Conservation (phyloP, 345 rosid genomes). For the Tarenaya hassleriana region DNA sequence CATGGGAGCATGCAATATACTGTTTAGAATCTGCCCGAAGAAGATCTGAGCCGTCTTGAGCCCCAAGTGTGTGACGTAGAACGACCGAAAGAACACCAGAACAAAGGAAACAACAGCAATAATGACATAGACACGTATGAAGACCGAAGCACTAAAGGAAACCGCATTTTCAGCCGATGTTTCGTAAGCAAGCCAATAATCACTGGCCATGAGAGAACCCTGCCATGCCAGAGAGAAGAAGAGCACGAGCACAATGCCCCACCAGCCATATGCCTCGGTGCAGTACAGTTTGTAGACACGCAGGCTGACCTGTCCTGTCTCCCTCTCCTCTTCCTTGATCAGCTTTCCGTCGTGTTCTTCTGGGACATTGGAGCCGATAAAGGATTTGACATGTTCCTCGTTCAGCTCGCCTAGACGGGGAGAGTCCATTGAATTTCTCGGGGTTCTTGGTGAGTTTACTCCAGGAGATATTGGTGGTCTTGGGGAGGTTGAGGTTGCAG, state of each 20-base stretch:
- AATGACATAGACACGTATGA: slow-evolving; percentile 58
- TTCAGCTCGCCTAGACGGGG: slow-evolving; percentile 39
- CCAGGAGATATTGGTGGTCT: too few relatives aligned
- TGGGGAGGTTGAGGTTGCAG: slow-evolving; percentile 32
- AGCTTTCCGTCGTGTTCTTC: slow-evolving; percentile 65
- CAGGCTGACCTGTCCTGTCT: slow-evolving; percentile 67
- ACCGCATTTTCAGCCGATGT: slow-evolving; percentile 48
- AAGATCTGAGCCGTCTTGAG: slow-evolving; percentile 80
- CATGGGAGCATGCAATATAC: slow-evolving; percentile 93
- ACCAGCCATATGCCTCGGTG: slow-evolving; percentile 96
- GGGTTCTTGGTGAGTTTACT: slow-evolving; percentile 27
- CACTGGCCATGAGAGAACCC: slow-evolving; percentile 76
- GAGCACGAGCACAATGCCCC: slow-evolving; percentile 59
- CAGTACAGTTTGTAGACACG: slow-evolving; percentile 67
- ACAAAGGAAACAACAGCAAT: slow-evolving; percentile 61
- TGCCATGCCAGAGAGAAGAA: slow-evolving; percentile 72
- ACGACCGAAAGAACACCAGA: slow-evolving; percentile 42
- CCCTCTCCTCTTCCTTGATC: slow-evolving; percentile 89
- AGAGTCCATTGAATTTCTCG: slow-evolving; percentile 20
- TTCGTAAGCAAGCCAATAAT: slow-evolving; percentile 94
- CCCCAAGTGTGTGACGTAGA: slow-evolving; percentile 56
- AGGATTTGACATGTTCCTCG: slow-evolving; percentile 34
- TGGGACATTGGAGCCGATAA: slow-evolving; percentile 39
- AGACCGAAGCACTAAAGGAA: slow-evolving; percentile 47
- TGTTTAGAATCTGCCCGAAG: slow-evolving; percentile 64